These are phyloP conservation scores for Sisymbrium irio DNA, from an alignment of 345 rosid species.

Conservation along the genomic window DNA sequence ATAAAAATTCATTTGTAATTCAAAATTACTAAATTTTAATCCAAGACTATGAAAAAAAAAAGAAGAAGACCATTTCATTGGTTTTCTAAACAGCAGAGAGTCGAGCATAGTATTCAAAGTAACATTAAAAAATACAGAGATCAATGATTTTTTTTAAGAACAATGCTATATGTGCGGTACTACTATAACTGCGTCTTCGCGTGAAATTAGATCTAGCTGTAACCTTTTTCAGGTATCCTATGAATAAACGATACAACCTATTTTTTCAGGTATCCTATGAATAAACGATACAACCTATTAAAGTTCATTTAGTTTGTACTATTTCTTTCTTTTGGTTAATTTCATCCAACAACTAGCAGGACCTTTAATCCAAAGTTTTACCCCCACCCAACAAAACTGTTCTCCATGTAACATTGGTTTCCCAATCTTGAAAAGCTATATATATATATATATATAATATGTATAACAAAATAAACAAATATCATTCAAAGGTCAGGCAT, in stretches of 20 bases:
- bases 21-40: not conserved
- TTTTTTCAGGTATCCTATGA: constrained; percentile 32
- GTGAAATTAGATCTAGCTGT: constrained; percentile 8
- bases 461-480: not conserved
- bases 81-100: not conserved
- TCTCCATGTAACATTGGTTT: not conserved
- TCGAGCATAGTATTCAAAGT: too few species aligned
- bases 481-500: not conserved
- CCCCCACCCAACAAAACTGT: not conserved
- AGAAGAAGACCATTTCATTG: not conserved
- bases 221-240: constrained; percentile 31
- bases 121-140: too few species aligned
- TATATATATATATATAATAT: too few species aligned
- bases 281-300: constrained; percentile 11
- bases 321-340: not conserved
- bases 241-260: constrained; percentile 16
- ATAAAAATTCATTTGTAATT: not conserved
- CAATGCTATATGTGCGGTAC: not conserved
- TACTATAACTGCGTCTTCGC: constrained; percentile 3
- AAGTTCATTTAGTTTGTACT: not conserved
- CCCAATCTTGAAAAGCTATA: not conserved
- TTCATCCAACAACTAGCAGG: not conserved
- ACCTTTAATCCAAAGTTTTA: not conserved
- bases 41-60: not conserved
- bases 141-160: too few species aligned